These are phyloP conservation scores for California macrophylla DNA, from an alignment of 441 rosid genomes.

Conservation along the genomic window DNA sequence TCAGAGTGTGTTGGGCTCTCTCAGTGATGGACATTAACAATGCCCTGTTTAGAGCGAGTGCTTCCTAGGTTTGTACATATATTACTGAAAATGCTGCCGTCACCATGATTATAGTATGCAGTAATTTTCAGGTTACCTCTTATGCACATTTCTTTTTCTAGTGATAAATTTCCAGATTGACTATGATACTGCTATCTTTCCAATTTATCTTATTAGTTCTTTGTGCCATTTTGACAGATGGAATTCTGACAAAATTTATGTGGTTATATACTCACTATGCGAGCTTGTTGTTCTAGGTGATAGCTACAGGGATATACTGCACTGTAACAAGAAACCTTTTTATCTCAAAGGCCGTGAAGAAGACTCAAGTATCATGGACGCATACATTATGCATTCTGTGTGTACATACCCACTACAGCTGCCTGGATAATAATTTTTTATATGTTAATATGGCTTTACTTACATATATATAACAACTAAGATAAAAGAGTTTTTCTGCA, in stretches of 20 bases:
- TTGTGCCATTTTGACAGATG: background rate
- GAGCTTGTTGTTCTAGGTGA: slow-evolving; percentile 35
- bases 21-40: background rate
- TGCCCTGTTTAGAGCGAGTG: background rate
- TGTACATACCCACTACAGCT: slow-evolving; percentile 17
- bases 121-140: background rate
- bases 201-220: background rate
- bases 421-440: background rate
- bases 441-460: slow-evolving; percentile 3
- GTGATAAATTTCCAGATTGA: background rate
- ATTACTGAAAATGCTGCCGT: background rate
- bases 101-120: background rate
- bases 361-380: slow-evolving; percentile 69
- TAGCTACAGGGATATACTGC: slow-evolving; percentile 74
- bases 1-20: background rate
- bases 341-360: slow-evolving; percentile 64
- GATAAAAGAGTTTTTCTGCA: slow-evolving; percentile 35
- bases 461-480: slow-evolving; percentile 16
- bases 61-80: background rate
- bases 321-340: slow-evolving; percentile 79
- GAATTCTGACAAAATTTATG: background rate
- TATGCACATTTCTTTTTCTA: background rate
- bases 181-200: background rate
- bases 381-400: slow-evolving; percentile 83
- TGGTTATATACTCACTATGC: slow-evolving; percentile 18